Percentiles rank a stretch among this genome's conserved stretches.
phyloP scores from a whole-genome alignment of 176 grass and related monocot genomes.

The Eragrostis nindensis region DNA sequence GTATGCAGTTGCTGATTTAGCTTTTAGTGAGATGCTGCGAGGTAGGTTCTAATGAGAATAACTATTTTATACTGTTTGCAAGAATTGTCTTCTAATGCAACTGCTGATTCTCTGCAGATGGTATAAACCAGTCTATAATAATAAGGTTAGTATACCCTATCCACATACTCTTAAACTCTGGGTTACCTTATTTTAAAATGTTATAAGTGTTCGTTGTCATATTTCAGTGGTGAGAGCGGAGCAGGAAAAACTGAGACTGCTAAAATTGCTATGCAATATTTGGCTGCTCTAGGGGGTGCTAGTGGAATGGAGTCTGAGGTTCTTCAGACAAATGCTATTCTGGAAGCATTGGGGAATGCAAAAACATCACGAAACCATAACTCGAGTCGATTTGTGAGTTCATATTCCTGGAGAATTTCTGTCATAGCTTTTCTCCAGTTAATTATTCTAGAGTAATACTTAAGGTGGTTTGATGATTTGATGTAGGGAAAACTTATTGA shows the following conservation, averaged over 20 bases:
- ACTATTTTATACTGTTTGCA: slow-evolving; percentile 34
- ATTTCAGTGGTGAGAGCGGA: slow-evolving; percentile 95
- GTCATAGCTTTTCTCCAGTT: background rate
- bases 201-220: slow-evolving; percentile 31
- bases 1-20: slow-evolving; percentile 91
- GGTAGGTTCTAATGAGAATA: slow-evolving; percentile 54
- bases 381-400: slow-evolving; percentile 96
- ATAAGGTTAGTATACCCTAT: slow-evolving; percentile 68
- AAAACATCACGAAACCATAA: slow-evolving; percentile 95
- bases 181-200: slow-evolving; percentile 38
- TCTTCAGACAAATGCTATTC: slow-evolving; percentile 83
- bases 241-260: slow-evolving; percentile 98
- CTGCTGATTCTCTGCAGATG: slow-evolving; percentile 67
- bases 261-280: slow-evolving; percentile 98
- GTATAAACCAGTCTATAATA: slow-evolving; percentile 95
- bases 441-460: slow-evolving; percentile 16
- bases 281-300: slow-evolving; percentile 77
- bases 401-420: slow-evolving; percentile 22
- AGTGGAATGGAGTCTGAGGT: slow-evolving; percentile 85
- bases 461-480: slow-evolving; percentile 27
- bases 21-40: slow-evolving; percentile 87
- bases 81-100: slow-evolving; percentile 46
- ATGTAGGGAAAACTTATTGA: slow-evolving; percentile 91
- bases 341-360: slow-evolving; percentile 97
- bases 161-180: slow-evolving; percentile 25